These are phyloP conservation scores for Wickerhamiella brachini DNA, from an alignment of 805 yeast genomes.

Conservation along the genomic window DNA sequence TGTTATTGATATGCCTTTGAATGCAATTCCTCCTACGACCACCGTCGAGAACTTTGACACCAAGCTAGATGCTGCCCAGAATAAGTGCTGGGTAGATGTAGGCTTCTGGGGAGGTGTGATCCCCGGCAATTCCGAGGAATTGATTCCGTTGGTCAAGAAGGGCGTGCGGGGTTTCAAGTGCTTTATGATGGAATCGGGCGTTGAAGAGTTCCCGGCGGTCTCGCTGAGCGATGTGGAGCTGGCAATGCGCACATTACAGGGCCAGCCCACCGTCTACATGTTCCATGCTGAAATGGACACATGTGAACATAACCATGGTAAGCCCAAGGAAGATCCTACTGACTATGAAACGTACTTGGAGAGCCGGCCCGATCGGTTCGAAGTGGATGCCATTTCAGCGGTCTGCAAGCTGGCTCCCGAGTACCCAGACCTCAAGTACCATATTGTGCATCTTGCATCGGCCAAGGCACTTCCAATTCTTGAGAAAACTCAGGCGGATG, in stretches of 20 bases:
- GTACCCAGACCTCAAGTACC: constrained; percentile 34
- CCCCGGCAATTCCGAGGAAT: constrained; percentile 58
- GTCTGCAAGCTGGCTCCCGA: constrained; percentile 47
- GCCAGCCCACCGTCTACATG: constrained; percentile 59
- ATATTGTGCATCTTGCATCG: constrained; percentile 83
- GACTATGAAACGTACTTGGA: constrained; percentile 60
- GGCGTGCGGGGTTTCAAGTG: constrained; percentile 95
- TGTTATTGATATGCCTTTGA: constrained; percentile 89
- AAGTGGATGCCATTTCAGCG: constrained; percentile 66
- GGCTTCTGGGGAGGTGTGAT: constrained; percentile 95
- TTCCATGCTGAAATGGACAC: constrained; percentile 84
- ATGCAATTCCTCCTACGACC: constrained; percentile 94
- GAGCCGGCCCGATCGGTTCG: constrained; percentile 85
- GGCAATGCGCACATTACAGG: constrained; percentile 53
- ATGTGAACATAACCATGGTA: not conserved
- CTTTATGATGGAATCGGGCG: constrained; percentile 84
- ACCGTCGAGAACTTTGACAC: constrained; percentile 59
- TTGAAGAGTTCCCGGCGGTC: constrained; percentile 85
- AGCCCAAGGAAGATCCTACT: constrained; percentile 34
- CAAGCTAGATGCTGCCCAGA: constrained; percentile 65
- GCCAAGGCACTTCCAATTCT: constrained; percentile 67
- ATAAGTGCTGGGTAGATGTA: constrained; percentile 82
- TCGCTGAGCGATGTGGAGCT: constrained; percentile 43
- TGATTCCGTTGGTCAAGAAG: constrained; percentile 60
- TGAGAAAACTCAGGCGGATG: constrained; percentile 40